phyloP scores from a whole-genome alignment of 495 filamentous ascomycete species.

The Penicillium lividum region DNA sequence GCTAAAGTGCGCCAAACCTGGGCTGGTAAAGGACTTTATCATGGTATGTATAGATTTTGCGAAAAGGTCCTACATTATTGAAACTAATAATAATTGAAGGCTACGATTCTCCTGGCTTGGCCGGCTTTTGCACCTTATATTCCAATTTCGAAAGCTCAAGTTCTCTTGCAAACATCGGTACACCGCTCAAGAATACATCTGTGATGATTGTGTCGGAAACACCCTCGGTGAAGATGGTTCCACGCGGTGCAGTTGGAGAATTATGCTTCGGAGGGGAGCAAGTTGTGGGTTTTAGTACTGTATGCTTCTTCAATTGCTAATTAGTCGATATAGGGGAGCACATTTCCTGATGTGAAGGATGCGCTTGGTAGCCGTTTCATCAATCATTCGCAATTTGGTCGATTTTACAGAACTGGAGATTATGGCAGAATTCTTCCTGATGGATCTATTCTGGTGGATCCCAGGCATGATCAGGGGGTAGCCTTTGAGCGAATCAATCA shows the following conservation, averaged over 20 bases:
- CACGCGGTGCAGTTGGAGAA: slow-evolving; percentile 71
- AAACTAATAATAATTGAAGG: slow-evolving; percentile 31
- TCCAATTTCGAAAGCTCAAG: slow-evolving; percentile 44
- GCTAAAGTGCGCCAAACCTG: slow-evolving; percentile 64
- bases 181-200: slow-evolving; percentile 68
- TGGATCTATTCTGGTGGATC: slow-evolving; percentile 61
- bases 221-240: slow-evolving; percentile 47
- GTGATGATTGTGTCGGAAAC: slow-evolving; percentile 59
- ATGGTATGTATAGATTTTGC: slow-evolving; percentile 46
- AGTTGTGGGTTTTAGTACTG: slow-evolving; percentile 43
- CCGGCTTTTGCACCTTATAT: slow-evolving; percentile 71
- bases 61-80: neutral
- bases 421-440: slow-evolving; percentile 70
- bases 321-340: neutral
- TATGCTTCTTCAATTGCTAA: neutral
- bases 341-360: neutral
- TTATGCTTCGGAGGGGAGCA: slow-evolving; percentile 84
- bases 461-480: slow-evolving; percentile 61
- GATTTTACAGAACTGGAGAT: slow-evolving; percentile 72
- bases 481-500: slow-evolving; percentile 68
- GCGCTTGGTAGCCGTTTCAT: slow-evolving; percentile 53
- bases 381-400: slow-evolving; percentile 62
- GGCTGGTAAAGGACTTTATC: slow-evolving; percentile 64
- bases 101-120: slow-evolving; percentile 72
- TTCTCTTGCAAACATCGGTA: slow-evolving; percentile 60